phyloP scores from a whole-genome alignment of 495 filamentous ascomycete species.

The Neurospora hispaniola region DNA sequence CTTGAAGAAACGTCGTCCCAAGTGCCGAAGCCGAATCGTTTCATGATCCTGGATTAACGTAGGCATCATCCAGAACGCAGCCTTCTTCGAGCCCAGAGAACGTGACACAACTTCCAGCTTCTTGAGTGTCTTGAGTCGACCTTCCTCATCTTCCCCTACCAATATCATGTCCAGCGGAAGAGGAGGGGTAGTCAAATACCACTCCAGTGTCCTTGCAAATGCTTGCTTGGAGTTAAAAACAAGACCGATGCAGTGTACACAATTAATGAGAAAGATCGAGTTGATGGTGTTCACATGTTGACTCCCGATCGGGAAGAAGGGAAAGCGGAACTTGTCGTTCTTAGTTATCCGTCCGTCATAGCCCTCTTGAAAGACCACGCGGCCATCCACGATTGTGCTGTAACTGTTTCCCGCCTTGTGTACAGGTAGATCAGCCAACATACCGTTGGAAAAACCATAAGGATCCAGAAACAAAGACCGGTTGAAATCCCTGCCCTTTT shows the following conservation, averaged over 20 bases:
- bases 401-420: slow-evolving; percentile 30
- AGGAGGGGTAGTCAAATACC: slow-evolving; percentile 17
- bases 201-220: slow-evolving; percentile 22
- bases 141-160: background rate
- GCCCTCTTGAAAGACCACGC: slow-evolving; percentile 2
- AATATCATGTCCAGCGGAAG: slow-evolving; percentile 13
- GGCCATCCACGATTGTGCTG: slow-evolving; percentile 19
- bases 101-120: slow-evolving; percentile 18
- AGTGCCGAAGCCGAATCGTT: background rate
- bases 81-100: slow-evolving; percentile 13
- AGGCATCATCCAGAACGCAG: slow-evolving; percentile 5
- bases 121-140: slow-evolving; percentile 11
- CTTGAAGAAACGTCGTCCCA: background rate
- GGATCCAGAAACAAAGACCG: slow-evolving; percentile 4
- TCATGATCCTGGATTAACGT: background rate
- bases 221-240: slow-evolving; percentile 16
- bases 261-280: slow-evolving; percentile 30
- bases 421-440: slow-evolving; percentile 30
- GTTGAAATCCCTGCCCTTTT: background rate
- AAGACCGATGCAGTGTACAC: slow-evolving; percentile 12
- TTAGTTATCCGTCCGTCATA: slow-evolving; percentile 4
- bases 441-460: slow-evolving; percentile 9
- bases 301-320: slow-evolving; percentile 23
- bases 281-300: slow-evolving; percentile 35
- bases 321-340: slow-evolving; percentile 31